Base-by-base conservation (phyloP, 257 asterid genomes). In the Rubia yunnanensis region DNA sequence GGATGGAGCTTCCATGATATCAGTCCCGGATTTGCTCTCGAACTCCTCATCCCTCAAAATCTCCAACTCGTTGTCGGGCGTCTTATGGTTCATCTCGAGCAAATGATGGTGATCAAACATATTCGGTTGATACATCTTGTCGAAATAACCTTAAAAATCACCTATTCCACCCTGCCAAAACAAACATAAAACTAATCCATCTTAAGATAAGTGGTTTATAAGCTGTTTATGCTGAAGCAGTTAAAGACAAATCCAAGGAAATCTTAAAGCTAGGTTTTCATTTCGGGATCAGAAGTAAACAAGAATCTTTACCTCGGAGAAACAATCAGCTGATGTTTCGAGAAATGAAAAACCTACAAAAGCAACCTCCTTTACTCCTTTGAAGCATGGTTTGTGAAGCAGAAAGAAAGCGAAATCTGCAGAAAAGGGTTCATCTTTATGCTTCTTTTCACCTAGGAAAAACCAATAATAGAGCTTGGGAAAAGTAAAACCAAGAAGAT, bases 71-170 rank as follows among this genome's bases (percentile, higher is more conserved):
- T 73, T 80, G 63, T 86, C 90, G 0, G 84, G 80, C n/a, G 77
- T 48, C 59, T 81, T 81, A 66, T 77, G 83, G 27, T 66, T 73
- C 86, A 88, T 78, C 53, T 89, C 90, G 2, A 86, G 84, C 70
- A 84, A 67, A 53, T 77, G 84, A 56, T 73, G 84, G 63, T 84
- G 89, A 63, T 88, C 92, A 75, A 84, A 86, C 80, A 86, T 78
- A 74, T 78, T 84, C 50, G 91, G 82, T 26, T 86, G 90, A 77
- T 76, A 86, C 96, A 88, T 88, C 79, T 77, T 71, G 50, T 34
- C 15, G 0, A 1, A 20, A 32, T 11, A 61, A 20, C 30, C 27
- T 50, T 71, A 63, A n/a, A 55, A 13, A 46, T 22, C 52, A 41
- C 49, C 49, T 41, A 14, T 32, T 15, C 17, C 15, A 50, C 10